These are phyloP conservation scores for Macroventuria anomochaeta DNA, from an alignment of 2,329 filamentous ascomycete species.

Conservation along the genomic window DNA sequence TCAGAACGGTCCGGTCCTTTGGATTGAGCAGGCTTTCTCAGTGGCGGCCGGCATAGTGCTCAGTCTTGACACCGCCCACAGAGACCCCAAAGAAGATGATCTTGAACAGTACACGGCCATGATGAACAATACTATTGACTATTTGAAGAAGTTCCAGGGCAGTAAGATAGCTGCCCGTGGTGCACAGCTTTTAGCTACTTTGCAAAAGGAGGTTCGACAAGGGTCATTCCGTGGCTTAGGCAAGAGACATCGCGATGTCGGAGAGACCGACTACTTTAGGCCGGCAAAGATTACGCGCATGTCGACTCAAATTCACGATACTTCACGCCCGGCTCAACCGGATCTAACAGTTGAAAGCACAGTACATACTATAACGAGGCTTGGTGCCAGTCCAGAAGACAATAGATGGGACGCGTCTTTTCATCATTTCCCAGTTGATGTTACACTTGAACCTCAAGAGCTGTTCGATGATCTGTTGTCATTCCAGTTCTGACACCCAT, in stretches of 20 bases:
- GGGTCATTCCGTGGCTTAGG: not conserved
- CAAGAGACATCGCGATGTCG: not conserved
- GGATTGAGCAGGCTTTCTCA: slow-evolving; percentile 53
- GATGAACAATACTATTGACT: slow-evolving; percentile 15
- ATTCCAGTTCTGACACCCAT: slow-evolving; percentile 3
- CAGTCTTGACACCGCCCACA: slow-evolving; percentile 49
- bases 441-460: slow-evolving; percentile 19
- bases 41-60: slow-evolving; percentile 51
- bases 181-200: slow-evolving; percentile 14
- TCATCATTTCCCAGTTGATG: not conserved
- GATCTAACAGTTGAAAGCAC: not conserved
- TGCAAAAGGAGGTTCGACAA: slow-evolving; percentile 17
- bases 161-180: slow-evolving; percentile 22
- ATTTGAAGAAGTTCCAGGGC: slow-evolving; percentile 18
- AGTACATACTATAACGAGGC: not conserved
- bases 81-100: slow-evolving; percentile 19
- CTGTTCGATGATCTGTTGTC: slow-evolving; percentile 20
- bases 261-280: not conserved
- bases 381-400: not conserved
- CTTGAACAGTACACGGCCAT: slow-evolving; percentile 14
- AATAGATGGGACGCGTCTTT: not conserved
- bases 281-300: not conserved
- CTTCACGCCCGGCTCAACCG: not conserved
- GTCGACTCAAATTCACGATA: not conserved
- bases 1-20: slow-evolving; percentile 46